Percentiles rank a stretch among this genome's conserved stretches.
These are phyloP conservation scores for Saccharum officinarum DNA, from an alignment of 176 grass and related monocot genomes.

Conservation along the genomic window DNA sequence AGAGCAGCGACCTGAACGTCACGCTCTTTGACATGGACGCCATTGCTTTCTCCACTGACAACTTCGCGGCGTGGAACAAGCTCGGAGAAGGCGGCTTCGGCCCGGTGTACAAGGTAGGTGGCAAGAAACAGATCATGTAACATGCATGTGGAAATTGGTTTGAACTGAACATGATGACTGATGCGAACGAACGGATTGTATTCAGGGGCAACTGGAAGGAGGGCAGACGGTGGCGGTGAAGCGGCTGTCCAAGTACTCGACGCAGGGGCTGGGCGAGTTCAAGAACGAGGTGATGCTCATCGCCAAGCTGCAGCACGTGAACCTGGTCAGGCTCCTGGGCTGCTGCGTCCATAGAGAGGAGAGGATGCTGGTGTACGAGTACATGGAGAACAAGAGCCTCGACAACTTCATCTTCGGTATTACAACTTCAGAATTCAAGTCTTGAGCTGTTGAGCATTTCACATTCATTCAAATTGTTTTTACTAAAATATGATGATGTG, in stretches of 20 bases:
- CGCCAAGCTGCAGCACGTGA: constrained; percentile 82
- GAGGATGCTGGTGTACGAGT: constrained; percentile 83
- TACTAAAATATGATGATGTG: no score
- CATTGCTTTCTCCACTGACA: no score
- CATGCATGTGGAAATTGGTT: no score
- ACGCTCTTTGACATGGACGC: no score
- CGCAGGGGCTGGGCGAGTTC: constrained; percentile 79
- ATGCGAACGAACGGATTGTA: neutral
- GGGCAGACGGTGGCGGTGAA: constrained; percentile 78
- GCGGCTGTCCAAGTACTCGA: constrained; percentile 63
- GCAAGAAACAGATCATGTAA: no score
- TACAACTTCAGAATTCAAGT: no score
- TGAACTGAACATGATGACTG: neutral
- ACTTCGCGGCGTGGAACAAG: no score
- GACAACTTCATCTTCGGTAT: constrained; percentile 81
- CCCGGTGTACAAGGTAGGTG: no score
- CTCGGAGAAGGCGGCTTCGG: no score
- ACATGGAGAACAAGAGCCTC: constrained; percentile 89
- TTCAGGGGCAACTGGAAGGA: constrained; percentile 57
- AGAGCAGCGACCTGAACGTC: no score
- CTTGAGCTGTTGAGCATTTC: no score
- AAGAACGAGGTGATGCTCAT: constrained; percentile 91
- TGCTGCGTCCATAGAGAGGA: constrained; percentile 81
- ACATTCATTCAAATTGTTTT: no score
- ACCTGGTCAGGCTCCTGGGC: constrained; percentile 78